phyloP scores from a whole-genome alignment of 345 rosid species.

The Gossypium australe region DNA sequence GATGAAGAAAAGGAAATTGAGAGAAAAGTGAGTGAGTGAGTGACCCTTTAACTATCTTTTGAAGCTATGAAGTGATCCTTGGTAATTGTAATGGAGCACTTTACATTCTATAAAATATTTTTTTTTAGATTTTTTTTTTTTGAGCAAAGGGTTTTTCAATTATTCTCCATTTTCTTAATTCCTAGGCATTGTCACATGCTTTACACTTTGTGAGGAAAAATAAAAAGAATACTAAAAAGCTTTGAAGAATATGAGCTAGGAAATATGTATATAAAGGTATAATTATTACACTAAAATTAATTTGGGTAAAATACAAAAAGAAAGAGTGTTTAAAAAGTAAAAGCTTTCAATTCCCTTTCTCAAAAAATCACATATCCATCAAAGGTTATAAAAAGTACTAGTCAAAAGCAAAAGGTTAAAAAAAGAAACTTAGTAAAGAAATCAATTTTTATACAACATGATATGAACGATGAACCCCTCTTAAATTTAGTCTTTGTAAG shows the following conservation, averaged over 20 bases:
- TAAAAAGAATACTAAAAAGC: neutral
- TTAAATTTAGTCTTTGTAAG: neutral
- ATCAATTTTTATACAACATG: neutral
- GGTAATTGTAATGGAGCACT: constrained; percentile 42
- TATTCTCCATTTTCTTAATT: constrained; percentile 5
- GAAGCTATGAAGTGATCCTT: constrained; percentile 36
- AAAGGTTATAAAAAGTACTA: neutral
- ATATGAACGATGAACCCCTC: neutral
- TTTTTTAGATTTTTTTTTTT: constrained; percentile 5
- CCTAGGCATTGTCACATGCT: constrained; percentile 26
- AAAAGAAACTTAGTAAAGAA: neutral
- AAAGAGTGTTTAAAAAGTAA: neutral
- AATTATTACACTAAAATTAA: neutral
- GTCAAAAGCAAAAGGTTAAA: neutral
- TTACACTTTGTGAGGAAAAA: constrained; percentile 19
- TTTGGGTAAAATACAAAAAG: constrained; percentile 4
- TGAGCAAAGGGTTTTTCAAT: constrained; percentile 6
- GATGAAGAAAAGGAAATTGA: neutral
- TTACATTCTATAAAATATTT: constrained; percentile 26
- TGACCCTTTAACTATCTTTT: constrained; percentile 30
- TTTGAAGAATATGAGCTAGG: constrained; percentile 10
- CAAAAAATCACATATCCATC: neutral
- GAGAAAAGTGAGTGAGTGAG: constrained; percentile 17
- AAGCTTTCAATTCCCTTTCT: constrained; percentile 9
- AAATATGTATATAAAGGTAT: neutral